Percentiles rank a stretch among this genome's conserved stretches.
phyloP scores from a whole-genome alignment of 2,329 filamentous ascomycete genomes.

The Acephala macrosclerotiorum region DNA sequence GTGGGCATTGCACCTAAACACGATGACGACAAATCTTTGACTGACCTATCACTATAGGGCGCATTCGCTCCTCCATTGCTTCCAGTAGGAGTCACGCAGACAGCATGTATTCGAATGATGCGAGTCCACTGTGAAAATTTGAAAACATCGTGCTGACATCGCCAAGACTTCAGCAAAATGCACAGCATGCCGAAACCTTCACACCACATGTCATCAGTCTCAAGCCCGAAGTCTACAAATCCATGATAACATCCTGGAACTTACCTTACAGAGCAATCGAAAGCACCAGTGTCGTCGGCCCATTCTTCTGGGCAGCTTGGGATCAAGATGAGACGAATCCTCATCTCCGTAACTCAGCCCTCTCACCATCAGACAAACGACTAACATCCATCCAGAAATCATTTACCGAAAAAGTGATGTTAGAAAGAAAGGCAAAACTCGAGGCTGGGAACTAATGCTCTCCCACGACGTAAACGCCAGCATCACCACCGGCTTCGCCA shows the following conservation, averaged over 20 bases:
- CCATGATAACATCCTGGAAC: constrained; percentile 61
- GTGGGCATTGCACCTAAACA: constrained; percentile 33
- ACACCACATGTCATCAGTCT: constrained; percentile 62
- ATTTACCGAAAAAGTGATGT: constrained; percentile 72
- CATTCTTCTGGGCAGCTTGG: constrained; percentile 67
- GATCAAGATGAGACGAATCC: constrained; percentile 64
- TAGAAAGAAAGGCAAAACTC: constrained; percentile 67
- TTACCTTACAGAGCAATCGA: constrained; percentile 68
- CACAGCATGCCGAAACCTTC: constrained; percentile 65
- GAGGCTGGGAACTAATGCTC: constrained; percentile 71
- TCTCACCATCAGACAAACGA: not conserved
- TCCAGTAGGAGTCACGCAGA: constrained; percentile 35
- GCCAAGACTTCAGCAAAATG: constrained; percentile 47
- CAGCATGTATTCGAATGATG: constrained; percentile 35
- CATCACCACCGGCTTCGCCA: constrained; percentile 67
- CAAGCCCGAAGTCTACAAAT: constrained; percentile 56
- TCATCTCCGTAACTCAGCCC: constrained; percentile 58
- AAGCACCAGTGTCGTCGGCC: constrained; percentile 64
- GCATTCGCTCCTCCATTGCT: constrained; percentile 39
- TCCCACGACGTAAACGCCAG: constrained; percentile 62
- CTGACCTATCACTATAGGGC: constrained; percentile 30
- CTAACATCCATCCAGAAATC: constrained; percentile 54
- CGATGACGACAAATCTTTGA: constrained; percentile 14
- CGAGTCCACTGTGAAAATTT: constrained; percentile 21
- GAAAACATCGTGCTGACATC: constrained; percentile 17